Percentiles rank a stretch among this genome's conserved stretches.
Conservation (phyloP, 164 flowering plant species). For the Vitis amurensis region DNA sequence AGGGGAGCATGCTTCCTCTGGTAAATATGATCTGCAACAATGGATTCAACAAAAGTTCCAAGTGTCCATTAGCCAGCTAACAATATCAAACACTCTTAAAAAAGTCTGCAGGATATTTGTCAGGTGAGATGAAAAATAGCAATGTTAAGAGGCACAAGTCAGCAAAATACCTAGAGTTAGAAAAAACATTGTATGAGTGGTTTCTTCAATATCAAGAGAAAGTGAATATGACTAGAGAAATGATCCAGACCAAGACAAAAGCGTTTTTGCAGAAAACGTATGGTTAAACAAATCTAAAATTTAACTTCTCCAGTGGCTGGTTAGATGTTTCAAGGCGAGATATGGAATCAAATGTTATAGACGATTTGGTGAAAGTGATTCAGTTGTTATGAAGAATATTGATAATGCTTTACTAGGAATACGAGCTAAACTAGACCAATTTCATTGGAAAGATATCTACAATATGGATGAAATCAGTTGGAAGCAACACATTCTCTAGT, state of each 20-base stretch:
- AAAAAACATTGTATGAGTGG: no score
- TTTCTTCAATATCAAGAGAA: background rate
- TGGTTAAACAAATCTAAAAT: conserved; percentile 1
- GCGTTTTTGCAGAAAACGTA: background rate
- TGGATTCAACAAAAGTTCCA: background rate
- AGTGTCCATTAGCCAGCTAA: background rate
- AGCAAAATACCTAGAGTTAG: conserved; percentile 8
- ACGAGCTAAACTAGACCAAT: conserved; percentile 4
- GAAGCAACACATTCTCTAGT: conserved; percentile 9
- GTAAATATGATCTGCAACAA: background rate
- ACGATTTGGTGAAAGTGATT: background rate
- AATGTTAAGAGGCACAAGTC: conserved; percentile 8
- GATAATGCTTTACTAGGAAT: background rate
- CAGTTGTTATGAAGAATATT: background rate
- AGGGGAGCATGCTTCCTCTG: background rate
- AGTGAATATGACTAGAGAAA: conserved; percentile 9
- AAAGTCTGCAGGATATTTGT: background rate
- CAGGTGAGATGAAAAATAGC: conserved; percentile 3
- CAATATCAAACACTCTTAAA: conserved; percentile 10
- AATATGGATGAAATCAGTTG: conserved; percentile 14
- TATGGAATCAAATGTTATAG: conserved; percentile 12
- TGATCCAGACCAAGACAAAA: conserved; percentile 8
- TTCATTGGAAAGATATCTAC: conserved; percentile 8
- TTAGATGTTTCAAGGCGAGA: conserved; percentile 6
- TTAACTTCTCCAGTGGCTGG: conserved; percentile 9